phyloP scores from a whole-genome alignment of 1,284 basidiomycete species.

The Pholiota adiposa region DNA sequence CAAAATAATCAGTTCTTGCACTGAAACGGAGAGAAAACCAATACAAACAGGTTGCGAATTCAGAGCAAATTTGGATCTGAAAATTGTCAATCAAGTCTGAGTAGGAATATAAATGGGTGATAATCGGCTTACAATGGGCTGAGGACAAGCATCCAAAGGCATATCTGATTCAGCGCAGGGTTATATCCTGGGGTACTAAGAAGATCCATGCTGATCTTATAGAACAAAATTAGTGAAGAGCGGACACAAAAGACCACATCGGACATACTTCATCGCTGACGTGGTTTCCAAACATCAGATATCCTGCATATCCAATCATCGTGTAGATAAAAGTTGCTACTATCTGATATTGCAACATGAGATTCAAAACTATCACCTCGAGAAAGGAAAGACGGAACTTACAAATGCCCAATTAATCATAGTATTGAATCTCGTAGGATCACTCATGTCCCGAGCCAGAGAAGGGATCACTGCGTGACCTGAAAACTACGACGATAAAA shows the following conservation, averaged over 20 bases:
- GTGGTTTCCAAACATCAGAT: slow-evolving; percentile 86
- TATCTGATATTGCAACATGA: slow-evolving; percentile 42
- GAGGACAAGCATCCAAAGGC: slow-evolving; percentile 90
- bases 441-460: slow-evolving; percentile 87
- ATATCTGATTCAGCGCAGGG: slow-evolving; percentile 71
- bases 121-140: slow-evolving; percentile 68
- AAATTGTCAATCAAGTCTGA: slow-evolving; percentile 6
- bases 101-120: not conserved
- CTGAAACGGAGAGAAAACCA: not conserved
- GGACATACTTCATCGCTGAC: slow-evolving; percentile 82
- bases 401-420: slow-evolving; percentile 90
- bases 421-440: slow-evolving; percentile 79
- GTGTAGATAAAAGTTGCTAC: slow-evolving; percentile 82
- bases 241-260: not conserved
- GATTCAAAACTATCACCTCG: not conserved
- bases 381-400: slow-evolving; percentile 30
- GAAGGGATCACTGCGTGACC: slow-evolving; percentile 95
- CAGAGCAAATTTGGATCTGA: slow-evolving; percentile 86
- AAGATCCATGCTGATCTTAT: slow-evolving; percentile 87
- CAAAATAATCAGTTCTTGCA: not conserved
- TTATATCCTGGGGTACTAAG: slow-evolving; percentile 81
- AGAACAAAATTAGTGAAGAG: not conserved
- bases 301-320: slow-evolving; percentile 84
- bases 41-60: slow-evolving; percentile 78
- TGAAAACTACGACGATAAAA: slow-evolving; percentile 62